Percentiles rank a stretch among this genome's conserved stretches.
phyloP scores from a whole-genome alignment of 179 eudicot genomes.

The Heliamphora pulchella region DNA sequence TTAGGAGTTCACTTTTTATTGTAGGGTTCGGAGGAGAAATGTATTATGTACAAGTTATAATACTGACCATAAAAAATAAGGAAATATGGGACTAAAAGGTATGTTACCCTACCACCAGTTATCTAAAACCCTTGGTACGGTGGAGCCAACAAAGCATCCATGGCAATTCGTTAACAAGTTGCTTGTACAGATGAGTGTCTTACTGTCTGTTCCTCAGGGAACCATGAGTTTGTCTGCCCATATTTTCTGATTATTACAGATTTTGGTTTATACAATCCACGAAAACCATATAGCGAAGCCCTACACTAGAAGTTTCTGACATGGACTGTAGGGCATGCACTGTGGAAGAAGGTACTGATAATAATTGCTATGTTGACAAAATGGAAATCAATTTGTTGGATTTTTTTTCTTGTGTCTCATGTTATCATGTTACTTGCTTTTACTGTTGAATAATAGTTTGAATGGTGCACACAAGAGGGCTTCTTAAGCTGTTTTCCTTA shows the following conservation, averaged over 20 bases:
- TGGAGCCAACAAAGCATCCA: not conserved
- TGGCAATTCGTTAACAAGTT: not conserved
- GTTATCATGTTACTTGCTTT: not conserved
- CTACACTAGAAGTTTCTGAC: not conserved
- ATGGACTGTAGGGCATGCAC: not conserved
- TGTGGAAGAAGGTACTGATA: not conserved
- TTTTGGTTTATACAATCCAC: not conserved
- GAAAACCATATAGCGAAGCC: not conserved
- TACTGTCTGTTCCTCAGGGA: not conserved
- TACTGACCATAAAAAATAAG: not conserved
- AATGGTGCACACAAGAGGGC: not conserved
- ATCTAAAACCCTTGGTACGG: not conserved
- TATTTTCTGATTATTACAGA: not conserved
- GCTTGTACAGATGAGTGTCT: not conserved
- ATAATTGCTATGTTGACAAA: not conserved
- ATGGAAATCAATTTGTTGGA: not conserved
- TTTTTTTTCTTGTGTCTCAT: not conserved
- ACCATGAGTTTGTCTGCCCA: too few relatives aligned
- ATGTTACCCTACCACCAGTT: not conserved
- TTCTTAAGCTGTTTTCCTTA: not conserved
- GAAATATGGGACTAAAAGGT: not conserved
- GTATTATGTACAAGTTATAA: not conserved
- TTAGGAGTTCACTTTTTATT: not conserved
- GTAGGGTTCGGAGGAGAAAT: not conserved
- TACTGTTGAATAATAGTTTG: not conserved